These are phyloP conservation scores for Aspergillus nanangensis DNA, from an alignment of 495 filamentous ascomycete genomes.

Conservation along the genomic window DNA sequence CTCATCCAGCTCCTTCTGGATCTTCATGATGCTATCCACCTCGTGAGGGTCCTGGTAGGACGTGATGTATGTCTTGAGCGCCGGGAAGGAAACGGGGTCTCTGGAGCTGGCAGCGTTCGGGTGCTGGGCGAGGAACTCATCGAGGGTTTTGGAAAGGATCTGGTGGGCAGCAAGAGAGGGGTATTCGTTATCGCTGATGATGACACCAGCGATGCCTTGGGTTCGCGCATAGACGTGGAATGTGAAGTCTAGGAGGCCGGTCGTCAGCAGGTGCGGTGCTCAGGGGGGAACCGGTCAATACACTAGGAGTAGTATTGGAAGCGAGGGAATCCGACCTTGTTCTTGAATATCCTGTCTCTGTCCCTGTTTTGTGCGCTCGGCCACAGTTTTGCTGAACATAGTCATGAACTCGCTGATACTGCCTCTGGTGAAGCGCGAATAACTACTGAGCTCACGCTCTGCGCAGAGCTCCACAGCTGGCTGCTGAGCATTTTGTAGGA, in stretches of 20 bases:
- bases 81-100: constrained; percentile 51
- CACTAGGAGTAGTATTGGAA: not conserved
- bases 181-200: constrained; percentile 89
- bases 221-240: constrained; percentile 89
- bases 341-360: constrained; percentile 90
- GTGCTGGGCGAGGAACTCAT: constrained; percentile 84
- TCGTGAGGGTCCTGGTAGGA: constrained; percentile 88
- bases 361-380: constrained; percentile 79
- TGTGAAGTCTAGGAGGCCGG: constrained; percentile 28
- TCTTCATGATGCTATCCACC: constrained; percentile 88
- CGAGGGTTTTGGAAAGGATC: constrained; percentile 84
- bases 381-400: constrained; percentile 57
- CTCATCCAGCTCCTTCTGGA: constrained; percentile 95
- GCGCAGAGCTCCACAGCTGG: constrained; percentile 76
- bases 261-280: constrained; percentile 50
- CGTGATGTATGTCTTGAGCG: constrained; percentile 74
- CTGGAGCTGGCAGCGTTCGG: constrained; percentile 49
- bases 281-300: constrained; percentile 1
- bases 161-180: constrained; percentile 89
- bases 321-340: constrained; percentile 42
- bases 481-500: constrained; percentile 75
- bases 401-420: constrained; percentile 48
- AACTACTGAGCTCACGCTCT: constrained; percentile 76
- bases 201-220: constrained; percentile 82
- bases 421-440: constrained; percentile 73